These are phyloP conservation scores for Kuraishia molischiana DNA, from an alignment of 805 yeast species.

Conservation along the genomic window DNA sequence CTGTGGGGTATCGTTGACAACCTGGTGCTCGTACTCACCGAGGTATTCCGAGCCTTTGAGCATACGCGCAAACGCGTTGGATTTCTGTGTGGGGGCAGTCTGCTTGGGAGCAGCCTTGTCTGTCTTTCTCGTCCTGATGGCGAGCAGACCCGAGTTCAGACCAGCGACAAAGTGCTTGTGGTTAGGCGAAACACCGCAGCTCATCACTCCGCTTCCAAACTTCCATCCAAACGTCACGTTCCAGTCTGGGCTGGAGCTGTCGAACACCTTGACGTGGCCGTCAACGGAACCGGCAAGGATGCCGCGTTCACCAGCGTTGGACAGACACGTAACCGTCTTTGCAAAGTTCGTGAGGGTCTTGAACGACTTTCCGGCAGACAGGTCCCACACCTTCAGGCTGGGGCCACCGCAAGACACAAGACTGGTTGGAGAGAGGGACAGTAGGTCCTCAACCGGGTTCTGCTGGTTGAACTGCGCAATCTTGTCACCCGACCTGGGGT, in stretches of 20 bases:
- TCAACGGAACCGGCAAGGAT: conserved; percentile 90
- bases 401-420: conserved; percentile 76
- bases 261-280: conserved; percentile 95
- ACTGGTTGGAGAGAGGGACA: conserved; percentile 67
- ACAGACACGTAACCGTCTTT: conserved; percentile 83
- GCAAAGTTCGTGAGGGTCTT: conserved; percentile 79
- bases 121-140: conserved; percentile 80
- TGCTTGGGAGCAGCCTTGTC: conserved; percentile 29
- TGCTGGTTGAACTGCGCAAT: conserved; percentile 60
- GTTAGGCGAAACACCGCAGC: conserved; percentile 85
- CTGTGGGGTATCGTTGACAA: conserved; percentile 48
- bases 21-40: conserved; percentile 78
- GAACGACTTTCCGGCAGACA: conserved; percentile 63
- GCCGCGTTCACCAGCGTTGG: conserved; percentile 66
- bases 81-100: conserved; percentile 33
- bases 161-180: conserved; percentile 89
- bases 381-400: conserved; percentile 83
- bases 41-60: conserved; percentile 85
- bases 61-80: conserved; percentile 68
- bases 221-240: conserved; percentile 96
- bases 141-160: conserved; percentile 76
- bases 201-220: conserved; percentile 85
- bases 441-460: conserved; percentile 78
- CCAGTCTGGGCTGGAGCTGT: conserved; percentile 61
- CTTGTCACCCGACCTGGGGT: conserved; percentile 53